phyloP scores from a whole-genome alignment of 2,329 filamentous ascomycete species.

The Penicillium sp. region DNA sequence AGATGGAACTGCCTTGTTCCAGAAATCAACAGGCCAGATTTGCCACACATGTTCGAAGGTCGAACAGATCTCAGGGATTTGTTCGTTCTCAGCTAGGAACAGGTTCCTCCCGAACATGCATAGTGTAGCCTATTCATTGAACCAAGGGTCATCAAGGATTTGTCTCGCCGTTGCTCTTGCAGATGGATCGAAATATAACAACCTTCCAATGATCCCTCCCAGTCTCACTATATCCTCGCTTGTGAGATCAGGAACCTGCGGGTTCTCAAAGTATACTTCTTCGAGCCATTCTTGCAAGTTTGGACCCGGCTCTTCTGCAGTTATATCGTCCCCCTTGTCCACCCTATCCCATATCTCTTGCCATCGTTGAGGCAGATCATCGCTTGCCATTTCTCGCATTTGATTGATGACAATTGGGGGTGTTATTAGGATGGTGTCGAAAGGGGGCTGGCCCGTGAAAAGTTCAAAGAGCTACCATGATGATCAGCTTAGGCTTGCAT shows the following conservation, averaged over 20 bases:
- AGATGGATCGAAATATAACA: constrained; percentile 25
- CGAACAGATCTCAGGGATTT: not conserved
- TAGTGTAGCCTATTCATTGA: constrained; percentile 10
- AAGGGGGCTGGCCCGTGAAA: constrained; percentile 35
- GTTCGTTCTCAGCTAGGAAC: no score
- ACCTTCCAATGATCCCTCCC: constrained; percentile 19
- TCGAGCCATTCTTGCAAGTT: constrained; percentile 36
- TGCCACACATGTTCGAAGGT: constrained; percentile 17
- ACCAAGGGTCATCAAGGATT: constrained; percentile 25
- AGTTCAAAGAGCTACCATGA: constrained; percentile 36
- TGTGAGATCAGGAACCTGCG: constrained; percentile 19
- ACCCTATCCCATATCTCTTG: constrained; percentile 26
- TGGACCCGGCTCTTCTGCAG: constrained; percentile 13
- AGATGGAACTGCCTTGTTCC: no score
- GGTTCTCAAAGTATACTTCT: constrained; percentile 36
- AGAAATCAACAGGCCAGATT: no score
- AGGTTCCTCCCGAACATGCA: no score
- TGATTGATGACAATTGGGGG: constrained; percentile 29
- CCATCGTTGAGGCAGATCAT: constrained; percentile 36
- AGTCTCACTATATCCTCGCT: constrained; percentile 23
- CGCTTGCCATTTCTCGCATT: constrained; percentile 34
- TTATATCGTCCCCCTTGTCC: constrained; percentile 4
- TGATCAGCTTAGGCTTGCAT: constrained; percentile 9
- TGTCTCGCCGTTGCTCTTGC: constrained; percentile 23
- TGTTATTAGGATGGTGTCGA: constrained; percentile 35